Conservation (phyloP, 1,139 yeast genomes). For the Pichia sp. region DNA sequence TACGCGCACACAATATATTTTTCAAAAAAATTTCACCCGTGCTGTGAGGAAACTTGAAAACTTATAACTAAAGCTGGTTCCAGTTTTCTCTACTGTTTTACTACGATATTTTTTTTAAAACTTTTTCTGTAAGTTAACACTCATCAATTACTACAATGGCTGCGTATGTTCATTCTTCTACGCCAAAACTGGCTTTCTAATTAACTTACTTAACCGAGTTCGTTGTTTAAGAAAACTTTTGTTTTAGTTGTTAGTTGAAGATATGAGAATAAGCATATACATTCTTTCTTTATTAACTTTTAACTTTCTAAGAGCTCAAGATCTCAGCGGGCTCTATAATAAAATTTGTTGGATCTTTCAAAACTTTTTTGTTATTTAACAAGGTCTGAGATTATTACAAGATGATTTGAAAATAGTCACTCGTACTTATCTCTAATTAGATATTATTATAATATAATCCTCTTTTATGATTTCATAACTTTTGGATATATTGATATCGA, state of each 20-base stretch:
- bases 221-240: not conserved
- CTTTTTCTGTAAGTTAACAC: not conserved
- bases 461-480: not conserved
- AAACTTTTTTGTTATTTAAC: slow-evolving; percentile 16
- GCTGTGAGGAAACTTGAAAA: not conserved
- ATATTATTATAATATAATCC: slow-evolving; percentile 20
- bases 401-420: slow-evolving; percentile 12
- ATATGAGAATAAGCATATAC: not conserved
- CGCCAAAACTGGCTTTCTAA: not conserved
- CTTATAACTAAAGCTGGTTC: not conserved
- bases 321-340: slow-evolving; percentile 7
- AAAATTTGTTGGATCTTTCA: slow-evolving; percentile 4
- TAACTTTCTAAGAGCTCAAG: slow-evolving; percentile 3
- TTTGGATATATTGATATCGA: slow-evolving; percentile 6
- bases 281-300: not conserved
- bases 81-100: not conserved
- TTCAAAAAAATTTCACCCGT: not conserved
- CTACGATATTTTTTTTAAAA: not conserved
- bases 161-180: slow-evolving; percentile 8
- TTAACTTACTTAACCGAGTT: not conserved
- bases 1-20: not conserved
- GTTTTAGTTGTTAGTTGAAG: not conserved
- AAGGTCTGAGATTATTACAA: slow-evolving; percentile 28
- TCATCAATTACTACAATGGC: slow-evolving; percentile 5
- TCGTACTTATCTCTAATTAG: slow-evolving; percentile 29